A percentile compares a stretch with the other conserved stretches of the same genome.
These are phyloP conservation scores for Candida easanensis DNA, from an alignment of 805 yeast species.

Conservation along the genomic window DNA sequence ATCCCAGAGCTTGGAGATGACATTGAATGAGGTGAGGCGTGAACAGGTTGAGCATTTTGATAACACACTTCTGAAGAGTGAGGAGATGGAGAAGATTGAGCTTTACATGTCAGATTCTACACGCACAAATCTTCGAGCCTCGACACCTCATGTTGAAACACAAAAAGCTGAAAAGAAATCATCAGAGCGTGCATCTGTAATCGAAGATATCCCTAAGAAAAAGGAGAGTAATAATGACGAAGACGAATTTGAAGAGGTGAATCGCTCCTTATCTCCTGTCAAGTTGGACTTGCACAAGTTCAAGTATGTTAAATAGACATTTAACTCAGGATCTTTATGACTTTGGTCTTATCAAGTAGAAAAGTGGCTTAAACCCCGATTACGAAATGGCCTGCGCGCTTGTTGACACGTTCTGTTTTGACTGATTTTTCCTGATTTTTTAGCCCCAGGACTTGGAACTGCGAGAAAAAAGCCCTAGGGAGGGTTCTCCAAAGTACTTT, in stretches of 20 bases:
- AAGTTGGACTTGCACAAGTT: slow-evolving; percentile 22
- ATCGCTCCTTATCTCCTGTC: slow-evolving; percentile 22
- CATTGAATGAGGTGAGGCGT: slow-evolving; percentile 14
- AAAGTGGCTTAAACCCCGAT: no score
- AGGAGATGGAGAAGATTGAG: slow-evolving; percentile 15
- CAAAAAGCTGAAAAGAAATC: neutral
- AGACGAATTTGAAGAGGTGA: slow-evolving; percentile 21
- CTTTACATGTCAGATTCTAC: slow-evolving; percentile 5
- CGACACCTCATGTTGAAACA: neutral
- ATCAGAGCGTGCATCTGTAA: no score
- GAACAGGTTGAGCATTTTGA: slow-evolving; percentile 9
- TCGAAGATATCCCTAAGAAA: no score
- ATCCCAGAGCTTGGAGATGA: slow-evolving; percentile 16
- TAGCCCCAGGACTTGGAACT: neutral
- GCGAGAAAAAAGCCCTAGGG: neutral
- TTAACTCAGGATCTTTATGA: no score
- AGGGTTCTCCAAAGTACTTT: neutral
- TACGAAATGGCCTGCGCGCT: neutral
- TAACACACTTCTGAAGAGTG: slow-evolving; percentile 16
- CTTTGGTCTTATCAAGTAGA: no score
- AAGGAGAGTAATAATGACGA: slow-evolving; percentile 2
- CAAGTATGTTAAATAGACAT: slow-evolving; percentile 18
- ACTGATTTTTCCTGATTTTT: neutral
- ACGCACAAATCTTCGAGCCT: neutral
- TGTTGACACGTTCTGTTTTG: neutral